Conservation (phyloP, 495 filamentous ascomycete genomes). For the Hypoxylon lienhwacheense region DNA sequence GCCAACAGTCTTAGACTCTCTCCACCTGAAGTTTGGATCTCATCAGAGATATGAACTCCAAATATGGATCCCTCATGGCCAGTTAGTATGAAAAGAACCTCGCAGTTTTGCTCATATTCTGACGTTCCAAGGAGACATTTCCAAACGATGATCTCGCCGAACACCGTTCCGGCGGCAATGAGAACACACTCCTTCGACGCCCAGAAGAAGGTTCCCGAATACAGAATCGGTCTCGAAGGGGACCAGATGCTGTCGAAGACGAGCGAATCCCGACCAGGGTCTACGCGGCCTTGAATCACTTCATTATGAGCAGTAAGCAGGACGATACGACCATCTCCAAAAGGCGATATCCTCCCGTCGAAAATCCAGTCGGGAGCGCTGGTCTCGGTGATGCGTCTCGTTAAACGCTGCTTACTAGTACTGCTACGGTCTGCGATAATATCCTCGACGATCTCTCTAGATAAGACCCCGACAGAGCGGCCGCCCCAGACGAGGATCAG, state of each 20-base stretch:
- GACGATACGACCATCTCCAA: slow-evolving; percentile 36
- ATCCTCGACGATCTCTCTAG: slow-evolving; percentile 24
- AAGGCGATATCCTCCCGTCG: slow-evolving; percentile 62
- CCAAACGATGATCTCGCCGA: slow-evolving; percentile 92
- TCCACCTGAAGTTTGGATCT: slow-evolving; percentile 46
- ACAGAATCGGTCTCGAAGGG: slow-evolving; percentile 83
- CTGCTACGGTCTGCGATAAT: slow-evolving; percentile 21
- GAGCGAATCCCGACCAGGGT: slow-evolving; percentile 20
- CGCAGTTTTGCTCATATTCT: slow-evolving; percentile 18
- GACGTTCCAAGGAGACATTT: slow-evolving; percentile 55
- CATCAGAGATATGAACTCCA: slow-evolving; percentile 74
- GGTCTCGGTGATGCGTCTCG: slow-evolving; percentile 24
- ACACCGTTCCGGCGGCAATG: slow-evolving; percentile 85
- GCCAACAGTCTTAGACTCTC: slow-evolving; percentile 63
- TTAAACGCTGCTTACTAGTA: background rate
- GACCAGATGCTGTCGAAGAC: slow-evolving; percentile 53
- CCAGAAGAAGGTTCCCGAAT: slow-evolving; percentile 73
- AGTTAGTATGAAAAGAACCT: slow-evolving; percentile 71
- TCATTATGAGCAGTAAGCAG: slow-evolving; percentile 88
- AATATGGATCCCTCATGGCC: slow-evolving; percentile 96
- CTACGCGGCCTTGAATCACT: slow-evolving; percentile 46
- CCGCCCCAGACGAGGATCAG: slow-evolving; percentile 62
- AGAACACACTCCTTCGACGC: slow-evolving; percentile 61
- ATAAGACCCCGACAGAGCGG: slow-evolving; percentile 39
- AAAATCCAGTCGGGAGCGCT: slow-evolving; percentile 79